Evolutionary conservation across 306 rosid genomes (phyloP).

Genomic region (Pterocarpus macrocarpus): DNA sequence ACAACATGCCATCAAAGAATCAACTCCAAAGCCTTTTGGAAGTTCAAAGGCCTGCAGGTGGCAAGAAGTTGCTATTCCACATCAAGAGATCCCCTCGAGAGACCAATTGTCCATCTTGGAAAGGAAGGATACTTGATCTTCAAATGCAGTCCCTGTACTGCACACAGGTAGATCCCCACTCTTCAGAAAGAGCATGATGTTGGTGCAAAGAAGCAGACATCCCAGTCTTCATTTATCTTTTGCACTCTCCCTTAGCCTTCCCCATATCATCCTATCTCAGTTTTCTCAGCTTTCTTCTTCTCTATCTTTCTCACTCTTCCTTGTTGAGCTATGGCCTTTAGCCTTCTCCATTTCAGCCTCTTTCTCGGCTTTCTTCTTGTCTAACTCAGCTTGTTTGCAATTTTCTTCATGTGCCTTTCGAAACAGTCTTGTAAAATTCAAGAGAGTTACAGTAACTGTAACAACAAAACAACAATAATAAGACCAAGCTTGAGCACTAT

Average conservation of each 20-base stretch:
- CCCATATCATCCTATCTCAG: constrained; percentile 62
- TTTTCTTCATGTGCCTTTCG: constrained; percentile 95
- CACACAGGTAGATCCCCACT: constrained; percentile 53
- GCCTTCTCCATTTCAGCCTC: constrained; percentile 84
- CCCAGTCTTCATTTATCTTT: constrained; percentile 58
- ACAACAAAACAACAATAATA: constrained; percentile 44
- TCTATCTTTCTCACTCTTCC: constrained; percentile 65
- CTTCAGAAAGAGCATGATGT: constrained; percentile 53
- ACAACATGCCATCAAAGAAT: constrained; percentile 40
- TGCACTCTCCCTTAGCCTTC: constrained; percentile 76
- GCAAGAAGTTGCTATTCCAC: constrained; percentile 40
- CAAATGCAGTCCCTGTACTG: constrained; percentile 47
- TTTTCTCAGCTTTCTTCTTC: constrained; percentile 81
- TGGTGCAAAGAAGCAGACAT: constrained; percentile 50
- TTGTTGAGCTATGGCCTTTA: constrained; percentile 64
- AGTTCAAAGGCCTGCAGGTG: constrained; percentile 34
- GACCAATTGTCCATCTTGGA: constrained; percentile 39
- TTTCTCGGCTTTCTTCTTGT: constrained; percentile 78
- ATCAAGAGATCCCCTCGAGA: constrained; percentile 33
- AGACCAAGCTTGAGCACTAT: constrained; percentile 40
- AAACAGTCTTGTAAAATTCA: constrained; percentile 84
- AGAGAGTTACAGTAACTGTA: constrained; percentile 87
- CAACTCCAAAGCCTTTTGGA: constrained; percentile 43
- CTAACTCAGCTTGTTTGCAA: constrained; percentile 84
- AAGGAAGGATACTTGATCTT: constrained; percentile 42